Conservation (phyloP, 805 yeast genomes). For the Wickerhamiella brachini region DNA sequence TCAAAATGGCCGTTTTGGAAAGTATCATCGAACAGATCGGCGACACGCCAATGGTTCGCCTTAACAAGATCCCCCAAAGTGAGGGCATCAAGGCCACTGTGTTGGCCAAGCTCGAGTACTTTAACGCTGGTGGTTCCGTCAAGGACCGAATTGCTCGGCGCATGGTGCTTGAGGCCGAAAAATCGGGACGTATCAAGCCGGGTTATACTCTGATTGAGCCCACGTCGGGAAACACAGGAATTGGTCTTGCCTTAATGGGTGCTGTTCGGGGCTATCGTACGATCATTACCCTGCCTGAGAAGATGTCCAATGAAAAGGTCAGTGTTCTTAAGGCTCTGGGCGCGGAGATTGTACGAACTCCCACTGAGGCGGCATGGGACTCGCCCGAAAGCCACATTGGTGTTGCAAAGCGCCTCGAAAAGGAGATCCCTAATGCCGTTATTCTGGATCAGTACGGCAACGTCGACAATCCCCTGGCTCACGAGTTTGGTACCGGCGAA, state of each 20-base stretch:
- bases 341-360: conserved; percentile 82
- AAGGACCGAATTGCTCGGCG: conserved; percentile 79
- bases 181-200: conserved; percentile 64
- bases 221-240: conserved; percentile 85
- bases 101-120: conserved; percentile 62
- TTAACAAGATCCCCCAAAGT: conserved; percentile 65
- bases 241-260: conserved; percentile 75
- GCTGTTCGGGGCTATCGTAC: conserved; percentile 80
- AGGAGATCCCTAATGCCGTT: conserved; percentile 73
- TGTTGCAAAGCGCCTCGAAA: conserved; percentile 66
- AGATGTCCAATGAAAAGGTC: conserved; percentile 84
- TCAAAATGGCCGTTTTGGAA: conserved; percentile 26
- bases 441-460: conserved; percentile 76
- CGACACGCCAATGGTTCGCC: conserved; percentile 65
- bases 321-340: conserved; percentile 79
- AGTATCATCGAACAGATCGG: conserved; percentile 67
- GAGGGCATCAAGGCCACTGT: conserved; percentile 53
- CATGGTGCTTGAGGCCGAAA: conserved; percentile 79
- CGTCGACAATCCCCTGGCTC: conserved; percentile 69
- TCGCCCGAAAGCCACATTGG: conserved; percentile 86
- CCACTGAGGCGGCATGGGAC: conserved; percentile 88
- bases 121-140: conserved; percentile 84
- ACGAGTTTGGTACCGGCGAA: conserved; percentile 69
- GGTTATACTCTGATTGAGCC: conserved; percentile 74
- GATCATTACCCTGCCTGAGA: conserved; percentile 78